A percentile compares a stretch with the other conserved stretches of the same genome.
Conservation (phyloP, 2,329 filamentous ascomycete genomes). For the Hymenoscyphus infarciens region DNA sequence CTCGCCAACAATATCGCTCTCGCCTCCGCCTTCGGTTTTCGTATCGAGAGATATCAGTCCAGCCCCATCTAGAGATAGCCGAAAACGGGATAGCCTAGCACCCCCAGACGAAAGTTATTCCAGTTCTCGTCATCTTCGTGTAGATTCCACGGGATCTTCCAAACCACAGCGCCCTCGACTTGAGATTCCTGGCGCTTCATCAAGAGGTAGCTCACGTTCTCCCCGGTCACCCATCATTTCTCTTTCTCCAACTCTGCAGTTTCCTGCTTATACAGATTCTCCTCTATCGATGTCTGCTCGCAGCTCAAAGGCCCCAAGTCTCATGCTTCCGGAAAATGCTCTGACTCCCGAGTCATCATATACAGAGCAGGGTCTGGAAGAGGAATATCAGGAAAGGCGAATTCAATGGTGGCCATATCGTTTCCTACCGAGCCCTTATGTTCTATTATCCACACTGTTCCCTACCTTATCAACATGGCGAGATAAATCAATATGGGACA, state of each 20-base stretch:
- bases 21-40: conserved; percentile 27
- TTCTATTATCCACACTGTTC: conserved; percentile 73
- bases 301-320: conserved; percentile 31
- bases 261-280: conserved; percentile 35
- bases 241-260: conserved; percentile 33
- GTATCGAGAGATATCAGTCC: conserved; percentile 35
- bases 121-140: conserved; percentile 31
- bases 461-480: conserved; percentile 81
- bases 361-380: conserved; percentile 20
- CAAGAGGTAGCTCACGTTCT: conserved; percentile 31
- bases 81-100: conserved; percentile 40
- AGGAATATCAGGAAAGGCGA: conserved; percentile 32
- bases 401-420: conserved; percentile 80
- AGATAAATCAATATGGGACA: conserved; percentile 81
- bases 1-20: conserved; percentile 36
- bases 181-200: conserved; percentile 29
- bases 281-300: conserved; percentile 29
- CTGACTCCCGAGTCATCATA: conserved; percentile 26
- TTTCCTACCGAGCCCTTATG: conserved; percentile 66
- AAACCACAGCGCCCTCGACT: conserved; percentile 25
- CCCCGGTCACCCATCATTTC: conserved; percentile 13
- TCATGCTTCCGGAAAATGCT: conserved; percentile 31
- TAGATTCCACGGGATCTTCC: conserved; percentile 32
- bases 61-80: conserved; percentile 25
- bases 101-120: conserved; percentile 40